Evolutionary conservation across 2,329 filamentous ascomycete species (phyloP), one percentile per base, ranked within the genome.

Genomic region (Alternaria panax): DNA sequence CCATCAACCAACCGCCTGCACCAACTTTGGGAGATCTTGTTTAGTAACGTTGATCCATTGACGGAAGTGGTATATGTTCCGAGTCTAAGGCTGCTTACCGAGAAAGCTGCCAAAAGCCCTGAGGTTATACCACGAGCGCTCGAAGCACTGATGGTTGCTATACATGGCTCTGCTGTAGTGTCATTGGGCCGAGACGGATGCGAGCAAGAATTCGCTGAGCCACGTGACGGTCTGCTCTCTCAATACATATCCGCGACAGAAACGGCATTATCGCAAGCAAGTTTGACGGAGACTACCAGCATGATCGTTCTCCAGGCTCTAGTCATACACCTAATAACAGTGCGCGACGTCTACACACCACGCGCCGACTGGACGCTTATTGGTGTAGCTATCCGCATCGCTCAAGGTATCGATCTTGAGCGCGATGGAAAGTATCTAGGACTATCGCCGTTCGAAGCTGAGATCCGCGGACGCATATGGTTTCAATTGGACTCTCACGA

Each of bases 21-120:
- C 65, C 82, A 84, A 52, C 82, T 93, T 11, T 93, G 90, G 90
- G 88, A 91, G 71, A 81, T 87, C 12, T 92, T 88, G 64, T 78
- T 92, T 9, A 87, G 63, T 8, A 60, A 57, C 32, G 54, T 64
- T 18, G 57, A 65, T 46, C 63, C 63, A 24, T 42, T 66, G 30
- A 57, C 57, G 11, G 64, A 66, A 51, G 38, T 66, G 22, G 51
- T 61, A 4, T 61, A 66, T 46, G 43, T 64, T 3, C 63, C 61
- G 7, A 62, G 61, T 14, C 40, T 64, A 4, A 87, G 91, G 67
- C 83, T 84, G 2, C 84, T 84, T 40, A 79, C 92, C 12, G 82
- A 90, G 41, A 85, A 90, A 60, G 87, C 88, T 2, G 83, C 84
- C 0, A 82, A 81, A 20, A 83, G 85, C 60, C 79, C 87, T 20